phyloP scores from a whole-genome alignment of 441 rosid species.

The Pelargonium fulgidum region DNA sequence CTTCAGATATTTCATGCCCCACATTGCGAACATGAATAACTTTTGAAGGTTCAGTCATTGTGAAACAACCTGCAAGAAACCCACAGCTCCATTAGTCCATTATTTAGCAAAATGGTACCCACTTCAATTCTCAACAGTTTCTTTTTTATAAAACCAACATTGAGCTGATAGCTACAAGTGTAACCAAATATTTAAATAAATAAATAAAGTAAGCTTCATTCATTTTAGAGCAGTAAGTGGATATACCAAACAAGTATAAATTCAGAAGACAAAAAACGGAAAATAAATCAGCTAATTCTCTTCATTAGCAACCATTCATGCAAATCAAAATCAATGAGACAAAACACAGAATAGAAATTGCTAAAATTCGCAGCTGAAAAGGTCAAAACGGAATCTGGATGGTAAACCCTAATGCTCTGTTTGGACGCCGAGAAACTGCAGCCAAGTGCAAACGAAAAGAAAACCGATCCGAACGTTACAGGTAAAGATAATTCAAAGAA shows the following conservation, averaged over 20 bases:
- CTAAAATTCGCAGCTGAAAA: neutral
- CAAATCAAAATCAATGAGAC: constrained; percentile 10
- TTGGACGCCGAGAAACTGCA: constrained; percentile 17
- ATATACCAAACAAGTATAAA: neutral
- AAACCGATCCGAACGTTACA: neutral
- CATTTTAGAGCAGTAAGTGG: neutral
- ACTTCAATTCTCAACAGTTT: neutral
- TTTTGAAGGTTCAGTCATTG: constrained; percentile 90
- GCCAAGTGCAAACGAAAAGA: neutral
- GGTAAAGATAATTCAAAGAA: neutral
- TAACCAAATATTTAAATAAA: neutral
- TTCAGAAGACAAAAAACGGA: neutral
- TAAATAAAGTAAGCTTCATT: neutral
- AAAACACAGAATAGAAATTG: neutral
- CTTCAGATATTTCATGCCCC: constrained; percentile 97
- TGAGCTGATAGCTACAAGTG: constrained; percentile 5
- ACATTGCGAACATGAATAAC: constrained; percentile 97
- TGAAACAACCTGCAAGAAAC: constrained; percentile 28
- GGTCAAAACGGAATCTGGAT: neutral
- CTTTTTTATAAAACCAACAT: neutral
- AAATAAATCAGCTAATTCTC: neutral
- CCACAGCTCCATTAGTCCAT: constrained; percentile 8
- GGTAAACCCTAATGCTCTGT: constrained; percentile 17
- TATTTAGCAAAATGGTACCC: neutral
- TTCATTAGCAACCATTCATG: neutral